These are phyloP conservation scores for Debaryomyces fabryi DNA, from an alignment of 1,139 yeast species.

Conservation along the genomic window DNA sequence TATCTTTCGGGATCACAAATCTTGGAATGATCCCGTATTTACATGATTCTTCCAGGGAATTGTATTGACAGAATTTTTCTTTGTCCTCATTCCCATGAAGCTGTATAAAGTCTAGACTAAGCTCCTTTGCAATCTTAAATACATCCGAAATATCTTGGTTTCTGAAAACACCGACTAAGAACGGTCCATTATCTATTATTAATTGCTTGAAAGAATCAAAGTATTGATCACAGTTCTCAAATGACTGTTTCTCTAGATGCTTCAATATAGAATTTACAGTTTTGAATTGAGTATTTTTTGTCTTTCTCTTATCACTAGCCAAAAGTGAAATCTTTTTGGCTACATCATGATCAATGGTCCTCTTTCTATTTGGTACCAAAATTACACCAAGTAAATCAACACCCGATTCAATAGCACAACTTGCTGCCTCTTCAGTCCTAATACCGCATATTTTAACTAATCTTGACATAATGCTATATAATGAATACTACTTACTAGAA, in stretches of 20 bases:
- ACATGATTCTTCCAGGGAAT: constrained; percentile 17
- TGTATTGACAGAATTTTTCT: constrained; percentile 45
- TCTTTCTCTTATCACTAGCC: constrained; percentile 25
- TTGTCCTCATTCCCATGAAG: constrained; percentile 85
- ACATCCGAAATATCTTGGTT: constrained; percentile 76
- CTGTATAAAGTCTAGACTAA: constrained; percentile 77
- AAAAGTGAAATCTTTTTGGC: constrained; percentile 57
- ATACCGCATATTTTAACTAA: constrained; percentile 84
- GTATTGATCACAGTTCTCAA: constrained; percentile 31
- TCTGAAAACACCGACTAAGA: constrained; percentile 85
- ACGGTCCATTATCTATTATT: constrained; percentile 60
- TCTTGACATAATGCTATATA: constrained; percentile 15
- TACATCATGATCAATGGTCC: constrained; percentile 61
- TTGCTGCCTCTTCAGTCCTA: constrained; percentile 67
- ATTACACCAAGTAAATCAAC: constrained; percentile 85
- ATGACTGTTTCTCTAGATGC: constrained; percentile 18
- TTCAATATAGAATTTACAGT: constrained; percentile 25
- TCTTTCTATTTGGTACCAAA: constrained; percentile 75
- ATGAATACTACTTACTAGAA: neutral
- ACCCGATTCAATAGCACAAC: constrained; percentile 64
- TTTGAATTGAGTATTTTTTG: constrained; percentile 20
- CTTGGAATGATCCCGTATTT: constrained; percentile 70
- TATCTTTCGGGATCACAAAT: constrained; percentile 63
- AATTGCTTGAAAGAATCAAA: constrained; percentile 33
- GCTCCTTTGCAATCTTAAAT: constrained; percentile 42